These are phyloP conservation scores for Cucurbita argyrosperma DNA, from an alignment of 306 rosid genomes.

Conservation along the genomic window DNA sequence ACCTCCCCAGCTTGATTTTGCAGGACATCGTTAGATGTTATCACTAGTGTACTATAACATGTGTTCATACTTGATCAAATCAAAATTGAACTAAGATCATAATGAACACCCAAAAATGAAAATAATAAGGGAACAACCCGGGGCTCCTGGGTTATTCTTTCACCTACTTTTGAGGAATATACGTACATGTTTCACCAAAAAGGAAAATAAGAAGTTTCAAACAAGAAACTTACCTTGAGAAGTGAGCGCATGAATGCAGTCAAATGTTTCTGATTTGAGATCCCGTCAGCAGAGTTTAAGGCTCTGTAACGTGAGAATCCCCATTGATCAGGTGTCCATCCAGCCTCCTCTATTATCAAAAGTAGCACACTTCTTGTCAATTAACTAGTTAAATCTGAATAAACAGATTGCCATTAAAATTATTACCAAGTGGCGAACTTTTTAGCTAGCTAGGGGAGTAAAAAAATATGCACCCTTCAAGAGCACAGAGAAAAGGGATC, in stretches of 20 bases:
- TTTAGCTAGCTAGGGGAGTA: background rate
- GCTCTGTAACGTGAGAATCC: slow-evolving; percentile 66
- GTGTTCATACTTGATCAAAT: background rate
- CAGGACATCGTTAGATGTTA: background rate
- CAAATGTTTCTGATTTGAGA: slow-evolving; percentile 51
- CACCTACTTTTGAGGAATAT: background rate
- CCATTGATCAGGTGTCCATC: slow-evolving; percentile 94
- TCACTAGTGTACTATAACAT: background rate
- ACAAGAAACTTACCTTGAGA: slow-evolving; percentile 46
- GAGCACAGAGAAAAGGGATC: background rate
- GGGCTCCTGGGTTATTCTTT: background rate
- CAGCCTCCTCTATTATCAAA: slow-evolving; percentile 73
- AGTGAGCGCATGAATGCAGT: slow-evolving; percentile 68
- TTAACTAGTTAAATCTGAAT: slow-evolving; percentile 1
- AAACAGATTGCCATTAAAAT: background rate
- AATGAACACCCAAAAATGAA: background rate
- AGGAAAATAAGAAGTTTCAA: background rate
- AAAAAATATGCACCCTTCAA: background rate
- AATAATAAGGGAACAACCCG: background rate
- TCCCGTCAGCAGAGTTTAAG: slow-evolving; percentile 42
- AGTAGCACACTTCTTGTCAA: slow-evolving; percentile 12
- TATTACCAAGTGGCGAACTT: background rate
- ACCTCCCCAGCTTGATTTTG: too few species aligned
- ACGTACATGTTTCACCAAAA: background rate
- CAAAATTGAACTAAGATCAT: background rate